phyloP scores from a whole-genome alignment of 192 early-diverging fungal species.

The Coemansia pectinata region DNA sequence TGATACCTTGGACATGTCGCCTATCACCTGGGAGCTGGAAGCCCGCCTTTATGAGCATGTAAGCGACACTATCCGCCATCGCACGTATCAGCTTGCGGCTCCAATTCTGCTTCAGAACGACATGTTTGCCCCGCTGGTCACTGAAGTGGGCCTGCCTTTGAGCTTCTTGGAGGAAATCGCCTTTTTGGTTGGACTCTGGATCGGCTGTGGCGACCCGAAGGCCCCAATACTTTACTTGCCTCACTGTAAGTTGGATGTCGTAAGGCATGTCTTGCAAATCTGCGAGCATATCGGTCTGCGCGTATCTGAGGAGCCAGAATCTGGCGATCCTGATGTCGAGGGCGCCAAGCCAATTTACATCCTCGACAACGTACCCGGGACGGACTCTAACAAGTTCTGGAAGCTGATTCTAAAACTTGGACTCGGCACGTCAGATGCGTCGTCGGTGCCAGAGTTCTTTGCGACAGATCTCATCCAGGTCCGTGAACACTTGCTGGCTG shows the following conservation, averaged over 20 bases:
- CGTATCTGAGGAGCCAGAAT: neutral
- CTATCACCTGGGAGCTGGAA: slow-evolving; percentile 32
- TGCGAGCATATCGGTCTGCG: neutral
- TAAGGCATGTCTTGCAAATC: neutral
- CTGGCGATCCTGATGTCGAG: neutral
- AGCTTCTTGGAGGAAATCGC: neutral
- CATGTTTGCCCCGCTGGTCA: slow-evolving; percentile 7
- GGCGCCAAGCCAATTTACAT: neutral
- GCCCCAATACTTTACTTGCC: neutral
- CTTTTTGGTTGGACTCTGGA: slow-evolving; percentile 9
- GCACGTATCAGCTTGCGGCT: slow-evolving; percentile 21
- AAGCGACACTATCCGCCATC: slow-evolving; percentile 2
- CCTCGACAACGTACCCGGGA: neutral
- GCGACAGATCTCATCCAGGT: slow-evolving; percentile 3
- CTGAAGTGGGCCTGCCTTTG: neutral
- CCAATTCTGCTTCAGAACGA: slow-evolving; percentile 12
- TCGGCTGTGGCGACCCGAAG: neutral
- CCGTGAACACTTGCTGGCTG: slow-evolving; percentile 29
- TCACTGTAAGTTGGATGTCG: neutral
- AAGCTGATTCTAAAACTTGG: neutral
- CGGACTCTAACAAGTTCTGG: neutral
- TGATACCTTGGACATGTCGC: neutral
- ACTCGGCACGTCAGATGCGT: neutral
- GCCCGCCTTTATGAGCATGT: slow-evolving; percentile 16
- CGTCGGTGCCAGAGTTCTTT: slow-evolving; percentile 16